Evolutionary conservation across 1,139 yeast species (phyloP).

Genomic region (Chernovozyma aurita): DNA sequence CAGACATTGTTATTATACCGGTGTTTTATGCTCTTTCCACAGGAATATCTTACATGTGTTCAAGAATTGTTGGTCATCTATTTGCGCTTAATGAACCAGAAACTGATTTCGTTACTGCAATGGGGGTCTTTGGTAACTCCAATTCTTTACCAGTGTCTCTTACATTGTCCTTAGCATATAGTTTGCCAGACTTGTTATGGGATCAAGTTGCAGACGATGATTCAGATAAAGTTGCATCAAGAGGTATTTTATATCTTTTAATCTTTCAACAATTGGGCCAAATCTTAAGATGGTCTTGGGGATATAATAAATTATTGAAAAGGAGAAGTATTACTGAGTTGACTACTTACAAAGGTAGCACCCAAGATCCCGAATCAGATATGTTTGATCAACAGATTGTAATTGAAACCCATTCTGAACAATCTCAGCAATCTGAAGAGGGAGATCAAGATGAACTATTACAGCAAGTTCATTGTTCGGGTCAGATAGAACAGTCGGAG

Average conservation of each 20-base stretch:
- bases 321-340: constrained; percentile 44
- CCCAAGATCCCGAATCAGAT: constrained; percentile 4
- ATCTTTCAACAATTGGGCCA: constrained; percentile 86
- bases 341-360: constrained; percentile 19
- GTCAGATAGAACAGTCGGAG: not conserved
- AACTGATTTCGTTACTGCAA: constrained; percentile 76
- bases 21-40: constrained; percentile 66
- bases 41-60: constrained; percentile 53
- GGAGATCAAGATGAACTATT: not conserved
- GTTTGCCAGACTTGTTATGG: constrained; percentile 73
- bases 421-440: not conserved
- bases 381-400: not conserved
- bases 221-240: constrained; percentile 68
- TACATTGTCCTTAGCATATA: constrained; percentile 66
- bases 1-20: constrained; percentile 70
- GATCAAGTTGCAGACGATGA: constrained; percentile 63
- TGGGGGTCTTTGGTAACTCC: constrained; percentile 85
- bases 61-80: constrained; percentile 43
- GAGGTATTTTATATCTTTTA: constrained; percentile 73
- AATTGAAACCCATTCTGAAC: not conserved
- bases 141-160: constrained; percentile 77
- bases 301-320: constrained; percentile 69
- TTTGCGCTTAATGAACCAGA: constrained; percentile 59
- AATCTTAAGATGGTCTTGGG: constrained; percentile 87
- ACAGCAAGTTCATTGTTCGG: not conserved